These are phyloP conservation scores for Onygenales sp. DNA, from an alignment of 2,329 filamentous ascomycete species.

Conservation along the genomic window DNA sequence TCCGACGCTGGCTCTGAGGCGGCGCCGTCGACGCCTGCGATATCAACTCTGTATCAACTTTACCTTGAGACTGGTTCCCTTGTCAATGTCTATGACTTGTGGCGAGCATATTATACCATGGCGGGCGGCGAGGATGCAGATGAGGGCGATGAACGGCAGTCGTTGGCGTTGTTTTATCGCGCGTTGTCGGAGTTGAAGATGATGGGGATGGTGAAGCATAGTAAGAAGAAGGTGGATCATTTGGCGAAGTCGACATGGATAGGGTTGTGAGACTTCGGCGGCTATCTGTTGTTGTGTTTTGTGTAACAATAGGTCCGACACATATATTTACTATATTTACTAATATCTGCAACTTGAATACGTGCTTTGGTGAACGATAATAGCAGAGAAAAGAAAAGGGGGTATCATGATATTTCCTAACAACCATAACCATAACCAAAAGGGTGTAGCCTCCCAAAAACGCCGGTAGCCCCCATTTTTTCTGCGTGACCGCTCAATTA, in stretches of 20 bases:
- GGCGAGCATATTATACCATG: slow-evolving; percentile 51
- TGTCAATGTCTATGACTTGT: slow-evolving; percentile 53
- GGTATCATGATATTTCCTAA: background rate
- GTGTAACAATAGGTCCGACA: background rate
- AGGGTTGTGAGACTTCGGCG: slow-evolving; percentile 37
- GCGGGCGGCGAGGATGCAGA: slow-evolving; percentile 27
- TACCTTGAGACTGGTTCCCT: slow-evolving; percentile 53
- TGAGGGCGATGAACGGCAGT: slow-evolving; percentile 22
- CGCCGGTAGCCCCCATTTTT: background rate
- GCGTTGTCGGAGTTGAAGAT: slow-evolving; percentile 75
- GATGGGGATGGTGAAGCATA: slow-evolving; percentile 80
- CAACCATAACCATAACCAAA: background rate
- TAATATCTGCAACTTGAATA: background rate
- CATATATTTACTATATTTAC: background rate
- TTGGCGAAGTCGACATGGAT: slow-evolving; percentile 75
- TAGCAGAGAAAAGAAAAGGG: background rate
- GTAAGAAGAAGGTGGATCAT: slow-evolving; percentile 86
- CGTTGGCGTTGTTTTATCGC: slow-evolving; percentile 70
- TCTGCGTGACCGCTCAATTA: background rate
- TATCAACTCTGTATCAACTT: slow-evolving; percentile 52
- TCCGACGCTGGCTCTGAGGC: slow-evolving; percentile 33
- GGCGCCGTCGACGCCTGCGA: slow-evolving; percentile 46
- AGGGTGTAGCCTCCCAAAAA: background rate
- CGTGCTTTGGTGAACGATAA: background rate
- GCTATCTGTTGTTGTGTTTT: background rate